Percentiles rank a stretch among this genome's conserved stretches.
phyloP scores from a whole-genome alignment of 2,329 filamentous ascomycete genomes.

The Neoarthrinium moseri region DNA sequence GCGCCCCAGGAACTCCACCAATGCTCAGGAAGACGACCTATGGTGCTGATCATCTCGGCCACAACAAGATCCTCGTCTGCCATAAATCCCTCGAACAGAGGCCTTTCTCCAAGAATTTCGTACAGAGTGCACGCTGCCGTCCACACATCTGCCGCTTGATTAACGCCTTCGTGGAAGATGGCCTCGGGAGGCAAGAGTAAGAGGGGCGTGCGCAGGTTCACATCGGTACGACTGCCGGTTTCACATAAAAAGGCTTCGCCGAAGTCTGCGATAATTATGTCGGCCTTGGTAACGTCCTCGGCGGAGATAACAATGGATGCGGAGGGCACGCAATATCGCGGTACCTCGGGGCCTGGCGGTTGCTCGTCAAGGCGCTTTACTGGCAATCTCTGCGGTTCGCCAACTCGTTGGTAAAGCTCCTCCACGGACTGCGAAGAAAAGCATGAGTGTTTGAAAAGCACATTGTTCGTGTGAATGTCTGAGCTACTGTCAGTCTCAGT shows the following conservation, averaged over 20 bases:
- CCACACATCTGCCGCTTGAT: neutral
- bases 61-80: neutral
- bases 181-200: neutral
- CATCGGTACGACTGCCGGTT: neutral
- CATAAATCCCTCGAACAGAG: neutral
- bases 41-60: neutral
- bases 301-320: neutral
- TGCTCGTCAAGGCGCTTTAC: neutral
- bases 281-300: neutral
- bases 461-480: neutral
- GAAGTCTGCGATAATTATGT: neutral
- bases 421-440: neutral
- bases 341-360: neutral
- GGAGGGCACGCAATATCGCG: neutral
- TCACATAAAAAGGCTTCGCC: neutral
- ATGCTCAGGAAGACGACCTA: neutral
- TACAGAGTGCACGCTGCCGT: neutral
- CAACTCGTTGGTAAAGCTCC: neutral
- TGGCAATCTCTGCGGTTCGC: neutral
- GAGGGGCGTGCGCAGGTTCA: neutral
- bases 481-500: neutral
- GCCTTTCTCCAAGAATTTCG: neutral
- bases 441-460: neutral
- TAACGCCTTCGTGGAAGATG: neutral
- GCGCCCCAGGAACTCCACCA: neutral